Conservation (phyloP, 495 filamentous ascomycete genomes). For the Penicillium argentinense region DNA sequence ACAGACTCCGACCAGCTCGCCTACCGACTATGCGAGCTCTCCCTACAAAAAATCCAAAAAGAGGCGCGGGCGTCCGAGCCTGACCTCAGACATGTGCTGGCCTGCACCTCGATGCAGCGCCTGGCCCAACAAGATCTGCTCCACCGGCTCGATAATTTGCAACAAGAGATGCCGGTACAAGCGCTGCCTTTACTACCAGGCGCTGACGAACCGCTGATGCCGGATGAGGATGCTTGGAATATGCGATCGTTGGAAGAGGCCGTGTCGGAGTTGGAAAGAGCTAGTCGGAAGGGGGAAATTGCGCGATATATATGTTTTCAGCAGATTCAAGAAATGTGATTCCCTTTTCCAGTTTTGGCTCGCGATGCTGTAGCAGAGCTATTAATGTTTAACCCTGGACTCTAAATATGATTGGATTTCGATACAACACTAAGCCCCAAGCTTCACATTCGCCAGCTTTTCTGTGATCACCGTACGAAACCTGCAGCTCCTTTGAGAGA, state of each 20-base stretch:
- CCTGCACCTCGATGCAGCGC: conserved; percentile 24
- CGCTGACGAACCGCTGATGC: conserved; percentile 6
- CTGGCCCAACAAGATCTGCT: conserved; percentile 21
- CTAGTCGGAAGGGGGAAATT: conserved; percentile 18
- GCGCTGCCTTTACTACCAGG: conserved; percentile 15
- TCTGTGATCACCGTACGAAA: too few relatives aligned
- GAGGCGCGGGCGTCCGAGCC: conserved; percentile 24
- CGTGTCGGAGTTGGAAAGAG: conserved; percentile 18
- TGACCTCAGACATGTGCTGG: conserved; percentile 24
- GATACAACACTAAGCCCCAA: too few relatives aligned
- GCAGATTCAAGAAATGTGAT: conserved; percentile 24
- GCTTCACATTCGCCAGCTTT: too few relatives aligned
- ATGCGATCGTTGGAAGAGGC: conserved; percentile 20
- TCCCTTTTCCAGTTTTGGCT: neutral
- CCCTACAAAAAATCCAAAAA: conserved; percentile 27
- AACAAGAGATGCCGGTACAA: conserved; percentile 1
- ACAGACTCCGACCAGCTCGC: conserved; percentile 24
- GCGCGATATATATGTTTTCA: conserved; percentile 24
- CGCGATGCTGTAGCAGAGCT: too few relatives aligned
- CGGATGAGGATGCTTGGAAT: conserved; percentile 21
- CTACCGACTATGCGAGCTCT: conserved; percentile 25
- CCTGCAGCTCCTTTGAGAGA: too few relatives aligned
- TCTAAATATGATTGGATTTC: too few relatives aligned
- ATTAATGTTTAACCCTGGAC: too few relatives aligned
- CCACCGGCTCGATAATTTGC: conserved; percentile 17